A percentile compares a stretch with the other conserved stretches of the same genome.
phyloP scores from a whole-genome alignment of 2,329 filamentous ascomycete genomes.

The Ramularia collo-cygni region DNA sequence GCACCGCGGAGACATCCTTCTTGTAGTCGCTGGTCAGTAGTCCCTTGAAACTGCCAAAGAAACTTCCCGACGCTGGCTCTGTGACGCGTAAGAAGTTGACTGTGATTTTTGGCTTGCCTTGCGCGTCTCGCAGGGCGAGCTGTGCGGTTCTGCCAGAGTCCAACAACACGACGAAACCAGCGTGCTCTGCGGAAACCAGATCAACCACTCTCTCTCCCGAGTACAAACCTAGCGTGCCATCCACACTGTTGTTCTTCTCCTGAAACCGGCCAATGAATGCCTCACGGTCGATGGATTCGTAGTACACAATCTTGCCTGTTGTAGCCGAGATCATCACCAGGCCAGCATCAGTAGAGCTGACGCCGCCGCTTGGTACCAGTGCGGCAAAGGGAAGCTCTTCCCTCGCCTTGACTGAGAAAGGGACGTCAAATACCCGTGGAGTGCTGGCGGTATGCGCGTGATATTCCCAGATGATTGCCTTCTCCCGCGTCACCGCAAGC shows the following conservation, averaged over 20 bases:
- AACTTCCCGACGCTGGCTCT: conserved; percentile 52
- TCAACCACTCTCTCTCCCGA: conserved; percentile 72
- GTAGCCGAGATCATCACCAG: conserved; percentile 79
- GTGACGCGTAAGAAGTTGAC: conserved; percentile 67
- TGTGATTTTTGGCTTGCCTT: conserved; percentile 75
- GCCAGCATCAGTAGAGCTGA: conserved; percentile 72
- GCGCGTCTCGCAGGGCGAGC: conserved; percentile 74
- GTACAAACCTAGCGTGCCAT: conserved; percentile 64
- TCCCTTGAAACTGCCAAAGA: conserved; percentile 75
- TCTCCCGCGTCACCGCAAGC: conserved; percentile 69
- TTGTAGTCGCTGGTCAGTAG: conserved; percentile 63
- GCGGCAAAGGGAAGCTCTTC: conserved; percentile 76
- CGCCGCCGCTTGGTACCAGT: conserved; percentile 71
- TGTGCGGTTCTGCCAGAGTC: conserved; percentile 83
- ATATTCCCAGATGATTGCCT: conserved; percentile 90
- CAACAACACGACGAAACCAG: conserved; percentile 78
- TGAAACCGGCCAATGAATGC: conserved; percentile 77
- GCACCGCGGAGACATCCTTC: conserved; percentile 72
- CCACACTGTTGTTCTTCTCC: conserved; percentile 72
- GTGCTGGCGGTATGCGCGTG: conserved; percentile 57
- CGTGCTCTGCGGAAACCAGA: conserved; percentile 75
- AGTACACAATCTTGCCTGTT: conserved; percentile 81
- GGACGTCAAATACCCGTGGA: conserved; percentile 72
- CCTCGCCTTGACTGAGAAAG: conserved; percentile 59
- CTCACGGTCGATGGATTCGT: conserved; percentile 89